A percentile compares a stretch with the other conserved stretches of the same genome.
Conservation (phyloP, 192 early-diverging fungal species). For the Allomyces javanicus region DNA sequence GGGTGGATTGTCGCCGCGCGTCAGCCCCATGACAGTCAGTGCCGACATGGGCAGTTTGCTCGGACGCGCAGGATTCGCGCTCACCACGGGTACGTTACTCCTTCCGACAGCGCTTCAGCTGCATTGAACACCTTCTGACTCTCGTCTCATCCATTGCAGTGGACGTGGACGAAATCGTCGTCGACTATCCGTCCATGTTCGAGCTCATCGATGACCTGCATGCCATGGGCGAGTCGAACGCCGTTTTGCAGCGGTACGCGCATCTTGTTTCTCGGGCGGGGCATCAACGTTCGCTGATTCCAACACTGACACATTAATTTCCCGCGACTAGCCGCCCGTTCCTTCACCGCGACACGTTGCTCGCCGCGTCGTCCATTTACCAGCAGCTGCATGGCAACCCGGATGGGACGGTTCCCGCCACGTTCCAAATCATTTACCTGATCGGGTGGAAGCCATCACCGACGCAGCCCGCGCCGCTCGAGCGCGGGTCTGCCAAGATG, state of each 20-base stretch:
- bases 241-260: slow-evolving; percentile 45
- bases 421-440: slow-evolving; percentile 71
- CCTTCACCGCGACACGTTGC: slow-evolving; percentile 59
- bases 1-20: slow-evolving; percentile 68
- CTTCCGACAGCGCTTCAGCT: too few relatives aligned
- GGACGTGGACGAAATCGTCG: slow-evolving; percentile 75
- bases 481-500: slow-evolving; percentile 55
- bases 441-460: slow-evolving; percentile 89
- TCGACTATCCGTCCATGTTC: slow-evolving; percentile 79
- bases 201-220: slow-evolving; percentile 74
- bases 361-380: slow-evolving; percentile 71
- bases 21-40: slow-evolving; percentile 73
- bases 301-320: neutral
- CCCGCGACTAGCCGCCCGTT: slow-evolving; percentile 27
- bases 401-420: slow-evolving; percentile 79
- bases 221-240: slow-evolving; percentile 89
- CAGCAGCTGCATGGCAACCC: slow-evolving; percentile 71
- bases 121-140: neutral
- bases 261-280: neutral
- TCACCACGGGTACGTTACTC: slow-evolving; percentile 41
- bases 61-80: slow-evolving; percentile 60
- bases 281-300: neutral
- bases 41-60: slow-evolving; percentile 61
- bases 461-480: slow-evolving; percentile 60
- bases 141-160: slow-evolving; percentile 17